These are phyloP conservation scores for Penicilliopsis zonata DNA, from an alignment of 495 filamentous ascomycete species.

Conservation along the genomic window DNA sequence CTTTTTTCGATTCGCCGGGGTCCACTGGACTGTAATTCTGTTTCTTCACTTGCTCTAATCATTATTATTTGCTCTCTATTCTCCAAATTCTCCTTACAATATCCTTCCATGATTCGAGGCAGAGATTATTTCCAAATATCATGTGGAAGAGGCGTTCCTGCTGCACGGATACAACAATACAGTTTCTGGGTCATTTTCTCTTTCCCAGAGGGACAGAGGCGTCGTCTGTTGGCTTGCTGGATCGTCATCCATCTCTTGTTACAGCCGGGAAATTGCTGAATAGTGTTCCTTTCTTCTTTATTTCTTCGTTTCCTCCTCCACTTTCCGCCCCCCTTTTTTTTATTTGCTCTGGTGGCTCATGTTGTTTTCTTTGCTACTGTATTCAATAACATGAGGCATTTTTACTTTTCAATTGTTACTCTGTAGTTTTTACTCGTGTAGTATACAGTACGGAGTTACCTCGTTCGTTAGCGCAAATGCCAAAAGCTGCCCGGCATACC, in stretches of 20 bases:
- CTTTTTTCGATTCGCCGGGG: neutral
- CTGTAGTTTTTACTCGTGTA: too few relatives aligned
- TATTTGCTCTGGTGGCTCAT: slow-evolving; percentile 2
- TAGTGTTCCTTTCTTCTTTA: slow-evolving; percentile 1
- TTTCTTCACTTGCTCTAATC: neutral
- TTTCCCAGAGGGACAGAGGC: slow-evolving; percentile 4
- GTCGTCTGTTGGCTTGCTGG: slow-evolving; percentile 5
- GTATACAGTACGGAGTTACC: too few relatives aligned
- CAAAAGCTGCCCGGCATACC: too few relatives aligned
- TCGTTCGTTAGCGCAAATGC: too few relatives aligned
- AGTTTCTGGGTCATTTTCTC: slow-evolving; percentile 5
- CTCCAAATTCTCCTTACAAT: neutral
- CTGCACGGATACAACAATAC: slow-evolving; percentile 1
- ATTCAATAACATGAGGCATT: too few relatives aligned
- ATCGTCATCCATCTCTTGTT: slow-evolving; percentile 7
- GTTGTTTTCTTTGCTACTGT: slow-evolving; percentile 2
- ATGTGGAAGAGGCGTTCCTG: slow-evolving; percentile 11
- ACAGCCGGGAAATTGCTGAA: too few relatives aligned
- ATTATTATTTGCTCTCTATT: neutral
- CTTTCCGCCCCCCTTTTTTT: slow-evolving; percentile 4
- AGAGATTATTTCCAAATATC: neutral
- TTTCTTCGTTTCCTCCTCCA: slow-evolving; percentile 1
- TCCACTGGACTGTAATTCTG: neutral
- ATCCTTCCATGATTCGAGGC: too few relatives aligned
- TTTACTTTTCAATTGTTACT: too few relatives aligned